These are phyloP conservation scores for Mycena pura DNA, from an alignment of 768 basidiomycete genomes.

Conservation along the genomic window DNA sequence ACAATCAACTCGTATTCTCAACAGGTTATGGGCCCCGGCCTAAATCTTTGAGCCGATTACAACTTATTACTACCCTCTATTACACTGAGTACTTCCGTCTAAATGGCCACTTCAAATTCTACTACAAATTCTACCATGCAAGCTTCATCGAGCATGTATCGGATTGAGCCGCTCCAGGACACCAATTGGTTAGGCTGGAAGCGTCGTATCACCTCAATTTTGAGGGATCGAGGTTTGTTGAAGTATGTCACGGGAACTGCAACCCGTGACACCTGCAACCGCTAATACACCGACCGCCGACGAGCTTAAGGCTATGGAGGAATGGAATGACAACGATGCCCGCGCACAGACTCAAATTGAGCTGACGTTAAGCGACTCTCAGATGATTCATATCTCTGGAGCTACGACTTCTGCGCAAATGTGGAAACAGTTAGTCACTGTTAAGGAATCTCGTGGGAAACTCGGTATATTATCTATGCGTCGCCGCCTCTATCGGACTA, in stretches of 20 bases:
- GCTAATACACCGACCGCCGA: not conserved
- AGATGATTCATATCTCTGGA: slow-evolving; percentile 5
- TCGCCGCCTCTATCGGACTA: slow-evolving; percentile 2
- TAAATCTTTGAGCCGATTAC: too few species aligned
- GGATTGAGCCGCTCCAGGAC: not conserved
- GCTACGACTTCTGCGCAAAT: not conserved
- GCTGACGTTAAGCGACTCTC: slow-evolving; percentile 8
- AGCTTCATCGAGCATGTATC: not conserved
- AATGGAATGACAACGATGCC: slow-evolving; percentile 5
- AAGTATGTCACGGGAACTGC: slow-evolving; percentile 3
- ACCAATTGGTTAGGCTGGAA: slow-evolving; percentile 1
- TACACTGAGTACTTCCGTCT: too few species aligned
- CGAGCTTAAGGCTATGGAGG: not conserved
- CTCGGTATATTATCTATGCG: slow-evolving; percentile 3
- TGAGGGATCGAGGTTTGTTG: slow-evolving; percentile 1
- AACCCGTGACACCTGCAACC: not conserved
- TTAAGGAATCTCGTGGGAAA: slow-evolving; percentile 9
- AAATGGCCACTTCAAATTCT: too few species aligned
- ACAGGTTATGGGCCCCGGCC: too few species aligned
- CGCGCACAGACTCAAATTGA: slow-evolving; percentile 11
- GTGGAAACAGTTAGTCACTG: not conserved
- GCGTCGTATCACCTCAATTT: not conserved
- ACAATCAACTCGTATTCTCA: too few species aligned
- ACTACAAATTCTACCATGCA: not conserved
- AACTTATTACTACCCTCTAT: too few species aligned